Conservation (phyloP, 1,284 basidiomycete genomes). For the Fomitopsis palustris region DNA sequence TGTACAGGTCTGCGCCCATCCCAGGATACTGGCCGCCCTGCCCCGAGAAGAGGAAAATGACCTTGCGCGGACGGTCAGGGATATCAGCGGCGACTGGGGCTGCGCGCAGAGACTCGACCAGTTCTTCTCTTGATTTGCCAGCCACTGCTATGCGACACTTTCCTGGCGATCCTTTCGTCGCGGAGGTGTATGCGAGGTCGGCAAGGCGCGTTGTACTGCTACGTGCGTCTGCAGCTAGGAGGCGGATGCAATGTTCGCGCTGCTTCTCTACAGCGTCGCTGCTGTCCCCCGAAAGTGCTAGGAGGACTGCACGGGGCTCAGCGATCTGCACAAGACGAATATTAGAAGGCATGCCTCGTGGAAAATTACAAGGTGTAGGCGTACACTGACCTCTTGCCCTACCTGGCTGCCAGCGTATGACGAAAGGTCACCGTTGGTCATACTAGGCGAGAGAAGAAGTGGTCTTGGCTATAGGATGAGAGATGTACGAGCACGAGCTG, state of each 20-base stretch:
- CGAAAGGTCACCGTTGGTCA: too few species aligned
- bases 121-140: slow-evolving; percentile 38
- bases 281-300: slow-evolving; percentile 62
- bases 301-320: slow-evolving; percentile 30
- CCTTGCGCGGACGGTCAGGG: slow-evolving; percentile 24
- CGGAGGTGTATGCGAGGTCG: slow-evolving; percentile 61
- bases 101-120: slow-evolving; percentile 39
- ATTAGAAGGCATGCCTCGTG: too few species aligned
- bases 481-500: too few species aligned
- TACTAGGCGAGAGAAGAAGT: too few species aligned
- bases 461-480: too few species aligned
- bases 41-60: slow-evolving; percentile 68
- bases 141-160: slow-evolving; percentile 48
- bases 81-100: slow-evolving; percentile 31
- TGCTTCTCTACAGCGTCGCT: slow-evolving; percentile 41
- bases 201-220: slow-evolving; percentile 12
- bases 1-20: slow-evolving; percentile 60
- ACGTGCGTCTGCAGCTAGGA: slow-evolving; percentile 31
- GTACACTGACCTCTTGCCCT: too few species aligned
- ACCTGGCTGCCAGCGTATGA: too few species aligned
- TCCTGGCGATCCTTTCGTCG: slow-evolving; percentile 40
- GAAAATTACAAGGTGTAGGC: too few species aligned
- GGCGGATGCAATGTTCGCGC: slow-evolving; percentile 42
- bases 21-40: slow-evolving; percentile 65
- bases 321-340: neutral